A percentile compares a stretch with the other conserved stretches of the same genome.
Conservation (phyloP, 1,284 basidiomycete species). For the Apiotrichum montevideense region DNA sequence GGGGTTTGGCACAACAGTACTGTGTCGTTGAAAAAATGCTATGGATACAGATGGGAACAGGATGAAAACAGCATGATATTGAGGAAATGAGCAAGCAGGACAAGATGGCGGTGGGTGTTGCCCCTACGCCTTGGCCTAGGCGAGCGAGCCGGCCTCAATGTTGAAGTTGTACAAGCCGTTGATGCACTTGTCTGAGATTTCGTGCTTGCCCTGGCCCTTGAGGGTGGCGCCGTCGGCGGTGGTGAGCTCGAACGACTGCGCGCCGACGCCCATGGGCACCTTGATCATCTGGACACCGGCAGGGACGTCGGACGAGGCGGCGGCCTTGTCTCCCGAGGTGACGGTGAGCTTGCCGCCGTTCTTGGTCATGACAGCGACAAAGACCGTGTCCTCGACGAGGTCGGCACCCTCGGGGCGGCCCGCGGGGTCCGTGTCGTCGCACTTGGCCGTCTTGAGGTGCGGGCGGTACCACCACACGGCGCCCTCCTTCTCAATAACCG, state of each 20-base stretch:
- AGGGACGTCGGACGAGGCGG: conserved; percentile 24
- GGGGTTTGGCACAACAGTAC: no score
- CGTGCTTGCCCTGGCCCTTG: conserved; percentile 19
- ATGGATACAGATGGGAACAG: no score
- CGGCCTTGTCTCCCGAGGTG: conserved; percentile 25
- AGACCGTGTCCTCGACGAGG: conserved; percentile 36
- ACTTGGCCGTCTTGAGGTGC: conserved; percentile 38
- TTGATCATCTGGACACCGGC: conserved; percentile 31
- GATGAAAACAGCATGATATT: no score
- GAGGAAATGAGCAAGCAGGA: no score
- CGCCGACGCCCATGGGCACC: conserved; percentile 37
- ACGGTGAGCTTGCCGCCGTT: conserved; percentile 37
- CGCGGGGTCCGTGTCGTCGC: conserved; percentile 43
- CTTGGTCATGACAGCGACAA: conserved; percentile 39
- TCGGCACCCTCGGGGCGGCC: conserved; percentile 15
- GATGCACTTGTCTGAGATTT: conserved; percentile 32
- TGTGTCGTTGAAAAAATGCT: no score
- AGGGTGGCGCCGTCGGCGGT: conserved; percentile 12
- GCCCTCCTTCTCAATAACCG: conserved; percentile 36
- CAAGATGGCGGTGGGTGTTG: no score
- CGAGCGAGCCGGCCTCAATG: conserved; percentile 30
- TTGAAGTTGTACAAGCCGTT: conserved; percentile 46
- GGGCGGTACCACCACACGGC: conserved; percentile 46
- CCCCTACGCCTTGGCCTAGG: no score
- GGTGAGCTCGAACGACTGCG: conserved; percentile 31